Conservation (phyloP, 768 basidiomycete species). For the Suillus occidentalis region DNA sequence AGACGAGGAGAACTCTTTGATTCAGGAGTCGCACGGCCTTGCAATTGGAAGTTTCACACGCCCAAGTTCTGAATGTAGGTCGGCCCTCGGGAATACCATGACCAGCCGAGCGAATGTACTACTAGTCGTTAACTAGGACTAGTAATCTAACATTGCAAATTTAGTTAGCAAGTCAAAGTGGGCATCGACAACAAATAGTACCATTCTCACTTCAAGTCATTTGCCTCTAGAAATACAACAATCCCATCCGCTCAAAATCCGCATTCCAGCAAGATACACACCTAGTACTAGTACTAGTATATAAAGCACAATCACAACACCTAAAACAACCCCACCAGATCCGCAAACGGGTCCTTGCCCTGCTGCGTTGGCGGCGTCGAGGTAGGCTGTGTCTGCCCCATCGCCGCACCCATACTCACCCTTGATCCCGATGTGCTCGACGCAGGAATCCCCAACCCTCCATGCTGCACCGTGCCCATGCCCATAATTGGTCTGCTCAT, state of each 20-base stretch:
- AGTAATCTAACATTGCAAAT: too few species aligned
- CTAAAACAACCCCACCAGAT: conserved; percentile 75
- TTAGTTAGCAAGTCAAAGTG: too few species aligned
- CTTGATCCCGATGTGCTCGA: conserved; percentile 5
- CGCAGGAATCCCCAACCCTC: neutral
- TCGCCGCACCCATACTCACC: conserved; percentile 1
- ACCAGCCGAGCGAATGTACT: too few species aligned
- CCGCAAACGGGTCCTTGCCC: conserved; percentile 82
- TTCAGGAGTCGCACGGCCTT: neutral
- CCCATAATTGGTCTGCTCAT: conserved; percentile 9
- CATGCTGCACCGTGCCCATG: neutral
- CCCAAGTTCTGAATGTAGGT: too few species aligned
- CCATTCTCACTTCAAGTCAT: neutral
- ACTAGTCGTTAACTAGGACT: too few species aligned
- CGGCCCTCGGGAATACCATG: too few species aligned
- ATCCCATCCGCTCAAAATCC: neutral
- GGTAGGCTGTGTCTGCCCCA: conserved; percentile 25
- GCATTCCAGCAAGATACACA: neutral
- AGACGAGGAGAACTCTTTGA: neutral
- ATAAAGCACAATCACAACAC: conserved; percentile 1
- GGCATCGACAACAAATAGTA: neutral
- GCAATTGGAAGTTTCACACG: too few species aligned
- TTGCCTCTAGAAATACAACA: neutral
- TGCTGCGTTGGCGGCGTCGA: conserved; percentile 30
- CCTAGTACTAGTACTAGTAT: too few species aligned